Evolutionary conservation across 352 stramenopile genomes (phyloP).

Genomic region (Pythium aphanidermatum): DNA sequence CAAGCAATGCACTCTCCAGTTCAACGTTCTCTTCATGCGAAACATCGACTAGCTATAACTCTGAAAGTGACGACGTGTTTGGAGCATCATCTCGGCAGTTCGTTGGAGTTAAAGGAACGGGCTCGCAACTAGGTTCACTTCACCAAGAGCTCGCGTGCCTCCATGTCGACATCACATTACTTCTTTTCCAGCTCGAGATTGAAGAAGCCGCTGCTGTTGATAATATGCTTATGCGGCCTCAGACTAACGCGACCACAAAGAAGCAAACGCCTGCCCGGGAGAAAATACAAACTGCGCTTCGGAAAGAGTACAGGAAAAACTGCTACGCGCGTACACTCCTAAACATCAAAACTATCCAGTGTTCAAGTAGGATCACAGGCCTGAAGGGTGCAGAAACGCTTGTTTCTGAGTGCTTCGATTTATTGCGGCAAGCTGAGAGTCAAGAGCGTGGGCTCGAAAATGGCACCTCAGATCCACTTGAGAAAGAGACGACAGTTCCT

Average conservation of each 20-base stretch:
- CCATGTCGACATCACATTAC: conserved; percentile 41
- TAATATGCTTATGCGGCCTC: too few relatives aligned
- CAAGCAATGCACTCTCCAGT: conserved; percentile 2
- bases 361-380: conserved; percentile 4
- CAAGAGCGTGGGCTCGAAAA: conserved; percentile 36
- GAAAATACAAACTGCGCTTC: conserved; percentile 29
- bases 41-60: conserved; percentile 12
- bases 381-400: conserved; percentile 19
- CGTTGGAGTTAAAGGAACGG: conserved; percentile 45
- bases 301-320: conserved; percentile 48
- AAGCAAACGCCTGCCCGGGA: too few relatives aligned
- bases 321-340: conserved; percentile 37
- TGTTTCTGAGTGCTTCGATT: conserved; percentile 34
- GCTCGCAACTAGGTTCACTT: conserved; percentile 42
- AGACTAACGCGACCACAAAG: too few relatives aligned
- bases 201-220: conserved; percentile 30
- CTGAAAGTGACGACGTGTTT: neutral
- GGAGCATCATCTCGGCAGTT: conserved; percentile 12
- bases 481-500: conserved; percentile 15
- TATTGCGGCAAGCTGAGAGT: conserved; percentile 28
- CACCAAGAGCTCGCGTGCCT: conserved; percentile 54
- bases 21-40: conserved; percentile 30
- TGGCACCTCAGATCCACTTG: neutral
- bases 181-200: conserved; percentile 53
- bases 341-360: conserved; percentile 35